A percentile compares a stretch with the other conserved stretches of the same genome.
phyloP scores from a whole-genome alignment of 2,329 filamentous ascomycete species.

The Gnomoniopsis sp. region DNA sequence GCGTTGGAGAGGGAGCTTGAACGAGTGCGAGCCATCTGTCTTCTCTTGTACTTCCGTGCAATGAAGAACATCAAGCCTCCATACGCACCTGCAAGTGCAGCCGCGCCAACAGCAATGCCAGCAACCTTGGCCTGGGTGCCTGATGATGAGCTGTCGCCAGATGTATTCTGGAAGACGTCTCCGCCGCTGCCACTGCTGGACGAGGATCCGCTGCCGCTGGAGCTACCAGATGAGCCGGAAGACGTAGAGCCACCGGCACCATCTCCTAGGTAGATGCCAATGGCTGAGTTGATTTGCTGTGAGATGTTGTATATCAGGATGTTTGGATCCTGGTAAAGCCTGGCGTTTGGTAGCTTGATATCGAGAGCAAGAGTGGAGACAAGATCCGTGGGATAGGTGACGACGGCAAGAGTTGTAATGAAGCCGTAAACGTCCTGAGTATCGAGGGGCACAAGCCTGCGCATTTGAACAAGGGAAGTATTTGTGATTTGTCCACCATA shows the following conservation, averaged over 20 bases:
- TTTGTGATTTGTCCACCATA: slow-evolving; percentile 56
- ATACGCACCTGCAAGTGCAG: slow-evolving; percentile 78
- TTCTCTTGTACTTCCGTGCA: slow-evolving; percentile 85
- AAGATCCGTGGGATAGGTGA: slow-evolving; percentile 46
- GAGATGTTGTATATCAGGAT: slow-evolving; percentile 70
- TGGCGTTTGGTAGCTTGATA: slow-evolving; percentile 64
- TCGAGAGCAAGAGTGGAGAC: slow-evolving; percentile 16
- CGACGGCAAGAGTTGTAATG: slow-evolving; percentile 69
- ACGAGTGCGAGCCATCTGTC: slow-evolving; percentile 73
- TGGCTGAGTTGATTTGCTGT: slow-evolving; percentile 76
- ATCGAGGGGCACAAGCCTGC: slow-evolving; percentile 72
- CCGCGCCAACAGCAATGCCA: slow-evolving; percentile 72
- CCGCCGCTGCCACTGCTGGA: slow-evolving; percentile 28
- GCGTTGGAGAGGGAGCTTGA: slow-evolving; percentile 66
- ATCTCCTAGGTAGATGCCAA: slow-evolving; percentile 58
- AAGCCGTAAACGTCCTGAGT: slow-evolving; percentile 67
- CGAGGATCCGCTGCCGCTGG: slow-evolving; percentile 34
- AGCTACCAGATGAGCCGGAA: slow-evolving; percentile 33
- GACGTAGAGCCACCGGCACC: slow-evolving; percentile 32
- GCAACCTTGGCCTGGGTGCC: slow-evolving; percentile 61
- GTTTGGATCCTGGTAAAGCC: slow-evolving; percentile 68
- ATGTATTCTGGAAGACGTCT: slow-evolving; percentile 31
- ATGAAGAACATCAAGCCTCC: slow-evolving; percentile 93
- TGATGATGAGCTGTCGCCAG: slow-evolving; percentile 42
- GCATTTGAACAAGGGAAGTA: slow-evolving; percentile 58